Evolutionary conservation across 495 filamentous ascomycete species (phyloP).

Genomic region (Trypethelium eluteriae): DNA sequence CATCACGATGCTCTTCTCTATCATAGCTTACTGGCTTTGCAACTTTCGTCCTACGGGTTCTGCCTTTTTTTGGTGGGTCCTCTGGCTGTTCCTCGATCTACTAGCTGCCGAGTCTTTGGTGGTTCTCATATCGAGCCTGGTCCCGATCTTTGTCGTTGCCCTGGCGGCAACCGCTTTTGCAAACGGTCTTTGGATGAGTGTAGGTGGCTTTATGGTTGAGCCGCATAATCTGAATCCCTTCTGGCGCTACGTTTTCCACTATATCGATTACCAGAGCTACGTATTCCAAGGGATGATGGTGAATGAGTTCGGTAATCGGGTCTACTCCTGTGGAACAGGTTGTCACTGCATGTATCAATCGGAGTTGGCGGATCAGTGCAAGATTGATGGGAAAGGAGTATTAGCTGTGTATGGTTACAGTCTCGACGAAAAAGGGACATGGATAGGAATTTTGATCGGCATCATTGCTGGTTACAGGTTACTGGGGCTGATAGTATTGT

Average conservation of each 20-base stretch:
- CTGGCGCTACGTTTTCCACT: constrained; percentile 77
- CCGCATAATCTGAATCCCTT: constrained; percentile 66
- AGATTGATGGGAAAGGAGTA: constrained; percentile 60
- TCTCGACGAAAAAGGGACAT: constrained; percentile 54
- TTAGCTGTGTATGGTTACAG: constrained; percentile 60
- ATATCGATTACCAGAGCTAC: constrained; percentile 74
- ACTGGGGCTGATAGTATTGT: constrained; percentile 45
- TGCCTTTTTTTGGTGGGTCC: constrained; percentile 71
- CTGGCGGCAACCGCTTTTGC: constrained; percentile 71
- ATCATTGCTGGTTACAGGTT: constrained; percentile 68
- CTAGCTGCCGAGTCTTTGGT: constrained; percentile 74
- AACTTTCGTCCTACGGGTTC: constrained; percentile 60
- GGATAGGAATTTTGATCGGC: constrained; percentile 66
- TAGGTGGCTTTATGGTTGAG: constrained; percentile 70
- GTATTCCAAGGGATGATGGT: constrained; percentile 91
- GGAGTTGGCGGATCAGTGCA: constrained; percentile 53
- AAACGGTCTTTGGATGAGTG: constrained; percentile 82
- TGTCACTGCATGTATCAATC: constrained; percentile 67
- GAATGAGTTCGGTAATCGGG: constrained; percentile 62
- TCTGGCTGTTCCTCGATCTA: constrained; percentile 82
- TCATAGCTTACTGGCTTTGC: constrained; percentile 69
- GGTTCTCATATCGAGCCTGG: constrained; percentile 61
- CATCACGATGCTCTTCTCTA: constrained; percentile 64
- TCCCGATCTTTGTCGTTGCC: constrained; percentile 70
- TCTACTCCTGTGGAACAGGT: constrained; percentile 47